Evolutionary conservation across 176 grass and related monocot genomes (phyloP), one percentile per base, ranked within the genome.

Genomic region (Carex pumila): DNA sequence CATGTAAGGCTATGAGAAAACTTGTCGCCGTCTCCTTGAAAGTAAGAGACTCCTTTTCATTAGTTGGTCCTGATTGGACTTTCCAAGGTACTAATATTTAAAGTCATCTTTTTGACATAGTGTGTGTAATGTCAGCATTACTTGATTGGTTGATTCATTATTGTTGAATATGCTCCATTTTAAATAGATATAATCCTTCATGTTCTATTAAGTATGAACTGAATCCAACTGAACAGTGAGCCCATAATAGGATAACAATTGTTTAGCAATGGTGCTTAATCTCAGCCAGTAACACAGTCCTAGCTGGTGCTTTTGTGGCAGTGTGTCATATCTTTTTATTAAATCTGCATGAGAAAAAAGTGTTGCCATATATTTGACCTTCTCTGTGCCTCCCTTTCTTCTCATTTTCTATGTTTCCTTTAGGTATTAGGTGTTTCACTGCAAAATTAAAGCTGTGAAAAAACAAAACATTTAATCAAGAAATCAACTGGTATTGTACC

Each of bases 51-150:
- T 54, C 22, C 22, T 54, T 29, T 31, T 54, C 45, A 47, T 53
- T 75, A 75, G 71, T 54, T 54, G 43, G 19, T 75, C 49, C 43
- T 52, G 71, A 75, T 30, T 75, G 71, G 71, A 75, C 21, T 54
- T 55, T 31, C 71, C 71, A 53, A 25, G 45, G 19, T 21, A 75
- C 1, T 47, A 13, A 52, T 75, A 29, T 53, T 30, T 29, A 29
- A 54, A 29, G 21, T 54, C 21, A 52, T 54, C 49, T 22, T 52
- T 52, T 75, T 75, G 19, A 54, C 47, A 75, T 75, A 75, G 71
- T 75, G 71, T 75, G 15, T 75, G 71, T 54, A 55, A 14, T 75
- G 47, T 75, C 71, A 75, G 71, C 71, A 75, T 25, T 5, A 7
- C 4, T 75, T 54, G 21, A 21, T 75, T 75, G 71, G 49, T 54